Base-by-base conservation (phyloP, 2,329 filamentous ascomycete species). In the Pyrenophora teres region DNA sequence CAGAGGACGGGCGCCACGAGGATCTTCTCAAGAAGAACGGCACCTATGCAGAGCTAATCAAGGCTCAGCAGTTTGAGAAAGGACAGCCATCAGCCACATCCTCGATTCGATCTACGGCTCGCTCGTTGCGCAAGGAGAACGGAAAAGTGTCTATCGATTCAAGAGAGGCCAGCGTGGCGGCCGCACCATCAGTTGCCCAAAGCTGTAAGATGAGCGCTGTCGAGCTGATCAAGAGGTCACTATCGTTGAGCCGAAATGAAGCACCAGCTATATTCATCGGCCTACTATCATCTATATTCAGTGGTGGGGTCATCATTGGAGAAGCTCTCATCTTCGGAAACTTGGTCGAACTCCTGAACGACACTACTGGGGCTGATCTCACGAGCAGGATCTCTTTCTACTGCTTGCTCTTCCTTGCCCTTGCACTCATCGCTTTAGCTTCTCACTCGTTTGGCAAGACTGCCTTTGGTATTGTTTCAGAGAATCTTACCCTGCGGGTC, bases 241-340 rank as follows among this genome's bases (percentile, higher is more conserved):
- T 70, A 13, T 40, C 52, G 1, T 23, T 69, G 43, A 76, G 70
- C 38, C 72, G 69, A 19, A 64, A 74, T 7, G 74, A 80, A 43
- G 53, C 64, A 2, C 62, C 68, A 7, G 71, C 78, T 37, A 73
- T 79, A 18, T 46, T 60, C 3, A 37, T 78, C 5, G 79, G 78
- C 4, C 63, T 81, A 3, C 36, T 73, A 35, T 74, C 76, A 6
- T 80, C 79, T 0, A 69, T 79, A 12, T 56, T 78, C 30, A 80
- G 77, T 15, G 80, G 77, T 18, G 75, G 71, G 3, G 72, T 81
- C 30, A 77, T 87, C 33, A 80, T 88, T 21, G 85, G 85, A 13
- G 80, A 86, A 55, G 62, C 61, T 3, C 56, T 69, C 13, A 57
- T 70, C 5, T 72, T 70, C 18, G 65, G 68, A 12, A 67, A 63